Conservation (phyloP, 2,329 filamentous ascomycete genomes). For the Plectosphaerella cucumerina region DNA sequence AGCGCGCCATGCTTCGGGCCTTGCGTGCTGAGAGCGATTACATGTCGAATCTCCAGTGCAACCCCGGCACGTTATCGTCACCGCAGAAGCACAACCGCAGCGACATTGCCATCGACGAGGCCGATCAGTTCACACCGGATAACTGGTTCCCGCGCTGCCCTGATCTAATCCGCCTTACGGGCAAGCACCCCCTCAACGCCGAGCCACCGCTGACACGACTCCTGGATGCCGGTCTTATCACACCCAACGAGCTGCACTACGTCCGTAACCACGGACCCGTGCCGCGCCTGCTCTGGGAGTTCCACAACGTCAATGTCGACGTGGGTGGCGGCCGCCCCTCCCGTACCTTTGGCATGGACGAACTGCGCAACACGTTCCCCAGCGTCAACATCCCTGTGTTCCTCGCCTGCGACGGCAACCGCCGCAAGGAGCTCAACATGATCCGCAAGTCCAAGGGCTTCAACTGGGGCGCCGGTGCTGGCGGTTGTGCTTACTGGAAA, state of each 20-base stretch:
- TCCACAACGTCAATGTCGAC: constrained; percentile 40
- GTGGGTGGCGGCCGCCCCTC: constrained; percentile 19
- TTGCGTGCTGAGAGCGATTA: constrained; percentile 40
- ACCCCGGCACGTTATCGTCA: constrained; percentile 24
- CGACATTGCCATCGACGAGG: constrained; percentile 25
- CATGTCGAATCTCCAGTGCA: constrained; percentile 31
- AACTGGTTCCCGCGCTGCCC: constrained; percentile 47
- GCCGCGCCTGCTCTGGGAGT: constrained; percentile 44
- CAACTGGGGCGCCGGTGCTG: constrained; percentile 39
- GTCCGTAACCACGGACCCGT: constrained; percentile 51
- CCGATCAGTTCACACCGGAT: constrained; percentile 47
- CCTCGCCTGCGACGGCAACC: constrained; percentile 45
- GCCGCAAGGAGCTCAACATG: constrained; percentile 49
- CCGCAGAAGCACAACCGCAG: constrained; percentile 14
- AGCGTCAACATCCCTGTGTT: constrained; percentile 42
- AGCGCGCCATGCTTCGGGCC: constrained; percentile 35
- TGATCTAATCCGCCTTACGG: constrained; percentile 44
- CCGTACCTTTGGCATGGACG: constrained; percentile 35
- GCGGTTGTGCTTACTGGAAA: constrained; percentile 47
- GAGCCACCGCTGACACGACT: constrained; percentile 38
- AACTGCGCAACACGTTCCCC: constrained; percentile 35
- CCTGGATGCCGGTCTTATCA: constrained; percentile 43
- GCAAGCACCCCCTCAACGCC: constrained; percentile 49
- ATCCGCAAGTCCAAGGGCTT: constrained; percentile 43
- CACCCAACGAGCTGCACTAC: constrained; percentile 46